Evolutionary conservation across 2,329 filamentous ascomycete genomes (phyloP).

Genomic region (Lizonia empirigonia): DNA sequence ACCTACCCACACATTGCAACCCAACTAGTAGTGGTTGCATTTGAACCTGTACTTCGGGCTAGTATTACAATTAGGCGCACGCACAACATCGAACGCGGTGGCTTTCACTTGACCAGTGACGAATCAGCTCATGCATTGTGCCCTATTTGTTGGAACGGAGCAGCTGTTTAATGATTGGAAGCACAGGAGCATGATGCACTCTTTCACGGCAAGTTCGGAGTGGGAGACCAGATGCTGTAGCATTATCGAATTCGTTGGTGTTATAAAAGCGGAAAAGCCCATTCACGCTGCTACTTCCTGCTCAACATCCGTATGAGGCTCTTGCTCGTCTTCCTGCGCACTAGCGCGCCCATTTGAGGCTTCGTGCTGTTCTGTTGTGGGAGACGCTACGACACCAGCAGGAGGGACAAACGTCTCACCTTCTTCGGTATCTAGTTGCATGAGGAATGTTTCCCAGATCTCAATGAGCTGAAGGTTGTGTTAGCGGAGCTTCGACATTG

Average conservation of each 20-base stretch:
- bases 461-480: constrained; percentile 66
- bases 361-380: constrained; percentile 20
- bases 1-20: too few relatives aligned
- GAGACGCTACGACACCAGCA: constrained; percentile 46
- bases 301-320: constrained; percentile 1
- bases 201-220: background rate
- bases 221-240: background rate
- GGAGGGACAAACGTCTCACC: constrained; percentile 56
- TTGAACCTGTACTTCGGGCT: background rate
- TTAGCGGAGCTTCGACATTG: constrained; percentile 17
- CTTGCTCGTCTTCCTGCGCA: constrained; percentile 15
- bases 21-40: background rate
- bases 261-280: background rate
- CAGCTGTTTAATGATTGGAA: background rate
- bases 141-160: background rate
- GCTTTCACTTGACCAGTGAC: background rate
- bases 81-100: background rate
- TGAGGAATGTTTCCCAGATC: constrained; percentile 97
- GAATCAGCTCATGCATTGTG: background rate
- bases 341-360: constrained; percentile 18
- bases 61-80: background rate
- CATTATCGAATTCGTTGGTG: constrained; percentile 2
- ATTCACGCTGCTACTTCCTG: constrained; percentile 11
- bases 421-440: constrained; percentile 94
- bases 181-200: background rate